These are phyloP conservation scores for Solanum clarkiae DNA, from an alignment of 257 asterid genomes.

Conservation along the genomic window DNA sequence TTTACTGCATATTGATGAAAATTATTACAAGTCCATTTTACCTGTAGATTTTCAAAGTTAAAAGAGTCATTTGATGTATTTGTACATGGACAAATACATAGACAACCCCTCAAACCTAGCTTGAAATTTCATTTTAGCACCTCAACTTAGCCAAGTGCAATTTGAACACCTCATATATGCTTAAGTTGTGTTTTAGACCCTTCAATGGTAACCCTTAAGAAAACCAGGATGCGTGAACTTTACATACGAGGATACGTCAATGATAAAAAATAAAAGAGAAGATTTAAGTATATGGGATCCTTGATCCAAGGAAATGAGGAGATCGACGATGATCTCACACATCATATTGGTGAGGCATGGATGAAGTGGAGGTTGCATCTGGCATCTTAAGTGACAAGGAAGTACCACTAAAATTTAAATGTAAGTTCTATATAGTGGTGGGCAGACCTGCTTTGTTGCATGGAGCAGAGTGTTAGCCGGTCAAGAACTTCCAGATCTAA, in stretches of 20 bases:
- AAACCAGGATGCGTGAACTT: background rate
- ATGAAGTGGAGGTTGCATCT: no score
- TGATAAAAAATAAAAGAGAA: no score
- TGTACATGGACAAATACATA: background rate
- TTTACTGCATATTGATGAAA: background rate
- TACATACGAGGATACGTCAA: background rate
- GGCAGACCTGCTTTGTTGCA: no score
- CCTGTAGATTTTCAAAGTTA: background rate
- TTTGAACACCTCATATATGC: background rate
- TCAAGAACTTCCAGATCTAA: no score
- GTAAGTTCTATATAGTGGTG: no score
- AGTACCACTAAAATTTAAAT: no score
- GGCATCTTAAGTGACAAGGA: no score
- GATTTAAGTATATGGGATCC: no score
- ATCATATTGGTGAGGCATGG: no score
- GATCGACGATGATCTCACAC: no score
- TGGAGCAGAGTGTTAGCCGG: no score
- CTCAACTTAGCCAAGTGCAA: background rate
- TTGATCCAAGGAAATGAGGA: no score
- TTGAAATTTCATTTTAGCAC: background rate
- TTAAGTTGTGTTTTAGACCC: background rate
- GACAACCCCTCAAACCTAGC: background rate
- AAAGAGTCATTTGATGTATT: background rate
- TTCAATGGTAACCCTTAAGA: background rate
- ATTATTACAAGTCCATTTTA: background rate